Base-by-base conservation (phyloP, 1,284 basidiomycete species). In the Puccinia hordei region DNA sequence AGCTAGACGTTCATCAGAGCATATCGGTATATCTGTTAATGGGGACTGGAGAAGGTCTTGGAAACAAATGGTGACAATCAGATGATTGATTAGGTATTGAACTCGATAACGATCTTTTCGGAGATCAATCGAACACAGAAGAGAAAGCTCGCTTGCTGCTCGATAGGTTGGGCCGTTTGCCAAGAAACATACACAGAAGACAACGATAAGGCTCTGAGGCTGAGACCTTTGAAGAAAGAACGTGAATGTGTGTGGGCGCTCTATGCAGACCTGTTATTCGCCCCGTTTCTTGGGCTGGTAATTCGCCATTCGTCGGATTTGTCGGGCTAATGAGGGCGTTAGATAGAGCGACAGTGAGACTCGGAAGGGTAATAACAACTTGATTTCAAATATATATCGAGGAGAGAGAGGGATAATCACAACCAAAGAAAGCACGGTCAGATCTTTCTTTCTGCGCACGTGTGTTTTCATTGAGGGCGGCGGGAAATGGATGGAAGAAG, bases 221-320 rank as follows among this genome's bases (percentile, higher is more conserved):
- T 6, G 6, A 41, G 6, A 41, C 12, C 38, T 4, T 15, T n/a
- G 49, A 51, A 51, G 49, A 17, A n/a, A 51, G 49, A 51, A 15
- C 38, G 4, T 41, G 6, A 12, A 4, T 12, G 4, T 4, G 38
- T 6, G 38, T 41, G 38, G 38, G 12, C 66, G 24, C 17, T 75
- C 38, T n/a, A 82, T 81, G 51, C 73, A 79, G 12, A 81, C 35
- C 19, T 82, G 72, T 9, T 69, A 81, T 4, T 86, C 81, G 82
- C 84, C 85, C 53, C 8, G 46, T 49, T 19, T 49, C 46, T 49
- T 49, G 2, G 46, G 46, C 46, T 49, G 10, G 15, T 22, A 63
- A 27, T 33, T 27, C 27, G 22, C 33, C 12, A 49, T 19, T 2
- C 66, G 10, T 1, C 38, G 66, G n/a, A 68, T 27, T 17, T 44